Base-by-base conservation (phyloP, 164 flowering plant species). In the Warburgia ugandensis region DNA sequence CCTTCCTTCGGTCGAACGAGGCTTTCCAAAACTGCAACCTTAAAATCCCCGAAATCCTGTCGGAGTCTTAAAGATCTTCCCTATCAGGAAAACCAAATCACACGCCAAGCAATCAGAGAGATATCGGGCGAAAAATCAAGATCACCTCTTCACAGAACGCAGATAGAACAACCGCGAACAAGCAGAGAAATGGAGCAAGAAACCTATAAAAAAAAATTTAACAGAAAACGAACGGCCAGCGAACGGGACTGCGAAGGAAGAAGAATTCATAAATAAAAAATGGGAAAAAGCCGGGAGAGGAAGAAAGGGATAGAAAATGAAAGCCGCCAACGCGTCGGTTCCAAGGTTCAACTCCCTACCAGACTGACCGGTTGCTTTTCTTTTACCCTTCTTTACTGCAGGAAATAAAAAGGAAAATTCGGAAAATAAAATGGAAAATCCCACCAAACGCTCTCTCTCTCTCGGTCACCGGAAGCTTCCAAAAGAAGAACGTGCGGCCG, bases 191-290 rank as follows among this genome's bases (percentile, higher is more conserved):
- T 3, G 22, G n/a, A 9, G 29, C 27, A 27, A 8, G 14, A 21
- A 28, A 33, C 35, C 32, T 2, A 40, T 4, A 1, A 16, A 35
- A 40, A 35, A 8, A 49, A 35, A 66, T n/a, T n/a, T n/a, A n/a
- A n/a, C n/a, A n/a, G n/a, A n/a, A 57, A 69, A 52, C 31, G 60
- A 62, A 68, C 63, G 69, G 75, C 56, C 79, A 70, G 79, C 75
- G 59, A 68, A 67, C 58, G 40, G 38, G 54, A 63, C 55, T 41
- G 58, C 42, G 58, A 44, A 21, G 41, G 31, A 42, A 43, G 45
- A 30, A 36, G 37, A 40, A 48, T 35, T 22, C 29, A 27, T 30
- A 56, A 14, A 48, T 37, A 51, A 51, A n/a, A 53, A 61, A 55
- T 14, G n/a, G n/a, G n/a, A n/a, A n/a, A n/a, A n/a, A n/a, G n/a